Base-by-base conservation (phyloP, 345 rosid species). In the Eucalyptus regnans region DNA sequence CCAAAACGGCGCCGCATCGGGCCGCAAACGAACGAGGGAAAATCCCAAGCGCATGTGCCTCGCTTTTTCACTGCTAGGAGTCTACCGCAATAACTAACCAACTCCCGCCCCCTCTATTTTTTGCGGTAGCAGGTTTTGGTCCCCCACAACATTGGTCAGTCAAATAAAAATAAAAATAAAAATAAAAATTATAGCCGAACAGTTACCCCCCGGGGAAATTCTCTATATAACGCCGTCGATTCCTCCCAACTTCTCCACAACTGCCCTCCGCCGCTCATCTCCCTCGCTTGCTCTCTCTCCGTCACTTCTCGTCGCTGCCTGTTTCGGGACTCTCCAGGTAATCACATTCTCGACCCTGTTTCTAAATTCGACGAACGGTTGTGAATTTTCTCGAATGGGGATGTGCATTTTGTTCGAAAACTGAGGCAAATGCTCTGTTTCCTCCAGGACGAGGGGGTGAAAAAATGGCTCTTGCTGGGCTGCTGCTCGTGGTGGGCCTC, bases 401-500 rank as follows among this genome's bases (percentile, higher is more conserved):
- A 5, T 68, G 15, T 12, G 71, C 86, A 89, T 43, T 64, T 87
- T 66, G 44, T 20, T 76, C 43, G 14, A 20, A 76, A 43, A 5
- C 71, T 17, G 8, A 43, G 76, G 87, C 5, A 7, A n/a, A 17
- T 18, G 83, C 52, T 46, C 25, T 54, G 52, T 89, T 50, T 23
- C 17, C 23, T 87, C 50, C 37, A 13, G n/a, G 60, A 87, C 51
- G 64, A 83, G 48, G 54, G 68, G 20, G 54, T n/a, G 94, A 48
- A 91, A 88, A 86, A 95, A 76, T 96, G 99, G 94, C 89, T 91
- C 87, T 92, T 50, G 50, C 56, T 46, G 88, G 25, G 10, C 25
- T 90, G 43, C n/a, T 94, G 58, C 48, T 95, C 87, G 86, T 93
- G 89, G 43, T 94, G 80, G 93, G 91, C 90, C 86, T 93, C 31